A percentile compares a stretch with the other conserved stretches of the same genome.
Evolutionary conservation across 495 filamentous ascomycete genomes (phyloP).

Genomic region (Penicillium alfredii): DNA sequence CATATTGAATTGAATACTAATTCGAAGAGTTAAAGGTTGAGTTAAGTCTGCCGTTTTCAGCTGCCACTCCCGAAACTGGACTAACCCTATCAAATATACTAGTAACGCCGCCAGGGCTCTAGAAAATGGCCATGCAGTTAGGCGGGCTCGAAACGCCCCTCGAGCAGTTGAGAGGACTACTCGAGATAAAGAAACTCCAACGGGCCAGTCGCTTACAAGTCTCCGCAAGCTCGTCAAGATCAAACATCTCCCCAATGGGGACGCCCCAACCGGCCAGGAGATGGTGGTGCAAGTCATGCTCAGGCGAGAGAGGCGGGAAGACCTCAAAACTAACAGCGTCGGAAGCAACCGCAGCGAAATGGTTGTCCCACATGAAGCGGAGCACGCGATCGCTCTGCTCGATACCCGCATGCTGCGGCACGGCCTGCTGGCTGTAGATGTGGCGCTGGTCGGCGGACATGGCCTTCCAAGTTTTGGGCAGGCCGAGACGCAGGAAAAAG

Average conservation of each 20-base stretch:
- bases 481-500: constrained; percentile 68
- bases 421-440: constrained; percentile 33
- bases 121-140: constrained; percentile 46
- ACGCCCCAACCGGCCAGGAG: constrained; percentile 62
- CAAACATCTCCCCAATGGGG: constrained; percentile 63
- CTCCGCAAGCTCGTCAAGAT: constrained; percentile 51
- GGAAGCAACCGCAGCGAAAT: constrained; percentile 60
- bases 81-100: no score
- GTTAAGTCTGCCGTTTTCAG: no score
- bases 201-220: constrained; percentile 49
- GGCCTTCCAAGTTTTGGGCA: constrained; percentile 41
- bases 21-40: no score
- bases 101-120: no score
- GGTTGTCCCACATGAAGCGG: constrained; percentile 63
- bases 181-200: constrained; percentile 70
- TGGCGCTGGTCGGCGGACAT: constrained; percentile 34
- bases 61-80: no score
- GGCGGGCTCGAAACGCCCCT: constrained; percentile 41
- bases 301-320: constrained; percentile 47
- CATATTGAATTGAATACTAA: no score
- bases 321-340: constrained; percentile 64
- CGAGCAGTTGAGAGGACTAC: constrained; percentile 53
- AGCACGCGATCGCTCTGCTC: constrained; percentile 60
- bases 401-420: constrained; percentile 51
- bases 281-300: constrained; percentile 57